Base-by-base conservation (phyloP, 495 filamentous ascomycete species). In the Haplographium delicatum region DNA sequence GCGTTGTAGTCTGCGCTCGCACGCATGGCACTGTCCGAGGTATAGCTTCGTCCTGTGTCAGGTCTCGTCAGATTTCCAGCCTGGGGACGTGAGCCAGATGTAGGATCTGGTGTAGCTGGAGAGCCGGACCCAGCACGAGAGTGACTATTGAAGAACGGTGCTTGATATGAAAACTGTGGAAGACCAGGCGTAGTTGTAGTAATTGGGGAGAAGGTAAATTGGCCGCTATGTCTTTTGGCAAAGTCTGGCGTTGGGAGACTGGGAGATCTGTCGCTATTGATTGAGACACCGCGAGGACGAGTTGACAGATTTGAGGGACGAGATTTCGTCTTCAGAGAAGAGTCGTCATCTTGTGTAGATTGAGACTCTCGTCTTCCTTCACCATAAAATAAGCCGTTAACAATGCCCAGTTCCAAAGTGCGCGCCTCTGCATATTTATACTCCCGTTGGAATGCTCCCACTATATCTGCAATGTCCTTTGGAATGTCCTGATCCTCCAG, bases 391-490 rank as follows among this genome's bases (percentile, higher is more conserved):
- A 24, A 39, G 7, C 54, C 57, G 31, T 59, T 63, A 20, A 59
- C 33, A 35, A 63, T 58, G 15, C 61, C 54, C 15, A 63, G 25
- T 23, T 56, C 54, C 4, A 66, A 67, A 10, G 78, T 66, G 42
- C 71, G 65, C 44, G 72, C 73, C 51, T 85, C 74, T 46, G 78
- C 72, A 47, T 75, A 72, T 37, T 72, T 76, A 63, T 84, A 91
- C 58, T 95, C 88, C 9, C 74, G 75, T 37, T 76, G 73, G 72
- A 91, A 96, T 5, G 83, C 76, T 8, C 74, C 71, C 19, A 87
- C 67, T 39, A 96, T 81, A 43, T 87, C 76, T 19, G 72, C 72
- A 8, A 84, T 65, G 6, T 82, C 67, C 19, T 81, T 79, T 4
- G 88, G 84, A 49, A 87, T 75, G 10, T 80, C 68, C 19, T 70